phyloP scores from a whole-genome alignment of 2,329 filamentous ascomycete species.

The Rhexocercosporidium sp. region DNA sequence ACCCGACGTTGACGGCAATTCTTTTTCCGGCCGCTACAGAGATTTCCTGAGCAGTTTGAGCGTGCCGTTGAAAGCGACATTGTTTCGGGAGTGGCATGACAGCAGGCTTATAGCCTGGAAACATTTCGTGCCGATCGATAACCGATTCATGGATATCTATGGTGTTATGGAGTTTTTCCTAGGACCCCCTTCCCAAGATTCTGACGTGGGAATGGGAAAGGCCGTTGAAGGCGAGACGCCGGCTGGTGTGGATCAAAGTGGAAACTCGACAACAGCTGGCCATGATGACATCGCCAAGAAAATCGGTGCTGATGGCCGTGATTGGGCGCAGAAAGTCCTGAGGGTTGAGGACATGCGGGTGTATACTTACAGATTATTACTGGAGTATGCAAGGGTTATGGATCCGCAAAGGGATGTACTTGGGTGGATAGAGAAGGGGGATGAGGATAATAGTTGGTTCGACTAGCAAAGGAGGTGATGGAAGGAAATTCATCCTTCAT shows the following conservation, averaged over 20 bases:
- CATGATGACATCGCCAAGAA: constrained; percentile 59
- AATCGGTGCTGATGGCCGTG: constrained; percentile 68
- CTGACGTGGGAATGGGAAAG: not conserved
- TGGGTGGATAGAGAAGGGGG: constrained; percentile 30
- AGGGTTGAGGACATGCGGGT: constrained; percentile 66
- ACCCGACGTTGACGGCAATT: constrained; percentile 77
- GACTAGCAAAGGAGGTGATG: not conserved
- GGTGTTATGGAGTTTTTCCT: constrained; percentile 76
- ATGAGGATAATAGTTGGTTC: not conserved
- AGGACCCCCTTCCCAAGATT: constrained; percentile 50
- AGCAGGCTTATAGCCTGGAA: constrained; percentile 74
- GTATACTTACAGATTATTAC: constrained; percentile 65
- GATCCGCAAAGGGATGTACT: constrained; percentile 39
- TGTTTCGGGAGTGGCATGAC: constrained; percentile 83
- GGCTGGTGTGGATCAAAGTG: constrained; percentile 6
- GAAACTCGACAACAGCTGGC: not conserved
- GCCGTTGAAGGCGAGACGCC: not conserved
- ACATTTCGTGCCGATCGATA: constrained; percentile 82
- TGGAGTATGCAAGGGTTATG: constrained; percentile 58
- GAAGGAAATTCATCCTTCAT: not conserved
- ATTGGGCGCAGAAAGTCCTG: constrained; percentile 73
- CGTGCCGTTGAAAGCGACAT: constrained; percentile 74
- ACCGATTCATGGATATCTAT: constrained; percentile 71
- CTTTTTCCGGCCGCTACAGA: constrained; percentile 69
- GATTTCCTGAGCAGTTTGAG: constrained; percentile 70